A percentile compares a stretch with the other conserved stretches of the same genome.
phyloP scores from a whole-genome alignment of 2,329 filamentous ascomycete species.

The Sporothrix euskadiensis region DNA sequence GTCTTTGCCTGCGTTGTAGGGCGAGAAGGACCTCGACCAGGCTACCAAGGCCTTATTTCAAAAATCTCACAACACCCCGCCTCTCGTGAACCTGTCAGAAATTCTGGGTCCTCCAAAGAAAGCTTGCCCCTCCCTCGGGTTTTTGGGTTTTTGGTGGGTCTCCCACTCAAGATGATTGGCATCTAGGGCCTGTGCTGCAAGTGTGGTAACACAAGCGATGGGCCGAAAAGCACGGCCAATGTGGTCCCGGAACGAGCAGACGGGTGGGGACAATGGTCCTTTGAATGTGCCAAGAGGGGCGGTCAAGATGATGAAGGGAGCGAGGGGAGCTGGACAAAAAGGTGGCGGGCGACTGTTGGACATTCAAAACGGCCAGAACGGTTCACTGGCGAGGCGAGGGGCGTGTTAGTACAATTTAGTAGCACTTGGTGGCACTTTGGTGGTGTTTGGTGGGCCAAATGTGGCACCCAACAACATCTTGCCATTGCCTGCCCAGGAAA shows the following conservation, averaged over 20 bases:
- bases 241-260: not conserved
- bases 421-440: not conserved
- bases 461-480: not conserved
- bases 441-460: not conserved
- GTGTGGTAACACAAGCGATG: slow-evolving; percentile 21
- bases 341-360: not conserved
- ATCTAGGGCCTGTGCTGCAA: not conserved
- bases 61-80: no score
- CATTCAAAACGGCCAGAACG: not conserved
- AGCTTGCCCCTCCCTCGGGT: not conserved
- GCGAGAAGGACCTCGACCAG: not conserved
- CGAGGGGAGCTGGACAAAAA: not conserved
- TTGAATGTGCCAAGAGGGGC: not conserved
- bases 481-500: not conserved
- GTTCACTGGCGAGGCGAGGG: not conserved
- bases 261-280: not conserved
- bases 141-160: not conserved
- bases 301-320: not conserved
- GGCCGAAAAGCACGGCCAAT: slow-evolving; percentile 9
- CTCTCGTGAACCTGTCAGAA: not conserved
- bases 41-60: not conserved
- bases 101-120: not conserved
- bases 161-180: not conserved
- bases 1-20: not conserved
- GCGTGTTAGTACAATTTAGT: not conserved